Base-by-base conservation (phyloP, 2,329 filamentous ascomycete species). In the Cladosporium cucumerinum region DNA sequence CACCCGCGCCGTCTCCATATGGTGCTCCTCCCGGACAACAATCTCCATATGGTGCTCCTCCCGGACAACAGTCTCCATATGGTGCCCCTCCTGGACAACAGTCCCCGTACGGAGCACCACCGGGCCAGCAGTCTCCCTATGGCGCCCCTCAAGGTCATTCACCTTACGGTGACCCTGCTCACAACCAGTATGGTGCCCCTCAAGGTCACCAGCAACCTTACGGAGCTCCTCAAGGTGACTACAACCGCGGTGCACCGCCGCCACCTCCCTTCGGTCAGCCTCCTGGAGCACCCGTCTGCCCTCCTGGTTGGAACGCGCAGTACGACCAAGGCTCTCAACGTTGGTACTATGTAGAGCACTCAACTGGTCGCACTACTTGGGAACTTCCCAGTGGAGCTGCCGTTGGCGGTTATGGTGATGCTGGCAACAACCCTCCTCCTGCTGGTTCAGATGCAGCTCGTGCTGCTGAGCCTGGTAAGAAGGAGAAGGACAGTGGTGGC, bases 341-440 rank as follows among this genome's bases (percentile, higher is more conserved):
- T 63, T 89, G 85, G 79, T 90, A 85, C 78, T 91, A 88, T 72
- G 81, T 86, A 64, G 86, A 90, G 74, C 78, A 85, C 64, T 80
- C 84, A 55, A 85, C 85, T 14, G 86, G 86, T 23, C 83, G 82
- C 65, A 84, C 85, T 0, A 87, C 89, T 75, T 90, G 87, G 87
- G 86, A 89, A 67, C 80, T 82, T 18, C 86, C 87, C 21, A 55
- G 32, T 39, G 48, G 34, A 49, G 66, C 63, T 61, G 73, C 72
- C 55, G 66, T 66, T 39, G 57, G 66, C 46, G 71, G 67, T 32
- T 72, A 71, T 36, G 71, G 66, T 12, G 69, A 72, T 28, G 71
- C 72, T 30, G 71, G 71, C 34, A 70, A 72, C 36, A 69, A 64
- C 21, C 66, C 61, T n/a, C 63, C 61, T 11, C 63, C 66, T 52